phyloP scores from a whole-genome alignment of 179 eudicot species.

The Spergularia azorica region DNA sequence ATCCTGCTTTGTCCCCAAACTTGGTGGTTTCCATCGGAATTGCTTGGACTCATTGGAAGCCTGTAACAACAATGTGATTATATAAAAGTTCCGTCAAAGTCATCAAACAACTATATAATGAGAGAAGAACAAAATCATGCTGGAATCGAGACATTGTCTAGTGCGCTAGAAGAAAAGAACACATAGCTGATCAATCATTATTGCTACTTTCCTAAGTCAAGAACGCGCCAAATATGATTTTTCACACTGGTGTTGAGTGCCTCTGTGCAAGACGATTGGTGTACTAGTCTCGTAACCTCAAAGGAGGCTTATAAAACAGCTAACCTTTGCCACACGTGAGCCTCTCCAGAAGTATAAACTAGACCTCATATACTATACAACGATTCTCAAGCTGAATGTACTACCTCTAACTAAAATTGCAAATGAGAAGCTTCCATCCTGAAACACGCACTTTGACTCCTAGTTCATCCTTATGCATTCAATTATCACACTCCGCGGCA shows the following conservation, averaged over 20 bases:
- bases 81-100: neutral
- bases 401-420: conserved; percentile 5
- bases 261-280: neutral
- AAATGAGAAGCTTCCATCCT: neutral
- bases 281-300: no score
- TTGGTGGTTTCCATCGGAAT: conserved; percentile 54
- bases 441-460: neutral
- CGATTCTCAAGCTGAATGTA: no score
- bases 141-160: conserved; percentile 3
- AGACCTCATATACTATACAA: no score
- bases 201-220: conserved; percentile 3
- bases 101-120: neutral
- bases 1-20: conserved; percentile 73
- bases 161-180: conserved; percentile 3
- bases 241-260: neutral
- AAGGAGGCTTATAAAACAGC: no score
- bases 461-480: neutral
- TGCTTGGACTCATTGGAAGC: conserved; percentile 44
- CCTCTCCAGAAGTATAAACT: no score
- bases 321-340: no score
- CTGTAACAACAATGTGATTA: conserved; percentile 31
- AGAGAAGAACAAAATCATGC: neutral
- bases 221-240: neutral
- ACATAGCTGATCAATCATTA: neutral
- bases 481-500: neutral